Base-by-base conservation (phyloP, 169 alveolate genomes). In the Cyclospora cayetanensis region DNA sequence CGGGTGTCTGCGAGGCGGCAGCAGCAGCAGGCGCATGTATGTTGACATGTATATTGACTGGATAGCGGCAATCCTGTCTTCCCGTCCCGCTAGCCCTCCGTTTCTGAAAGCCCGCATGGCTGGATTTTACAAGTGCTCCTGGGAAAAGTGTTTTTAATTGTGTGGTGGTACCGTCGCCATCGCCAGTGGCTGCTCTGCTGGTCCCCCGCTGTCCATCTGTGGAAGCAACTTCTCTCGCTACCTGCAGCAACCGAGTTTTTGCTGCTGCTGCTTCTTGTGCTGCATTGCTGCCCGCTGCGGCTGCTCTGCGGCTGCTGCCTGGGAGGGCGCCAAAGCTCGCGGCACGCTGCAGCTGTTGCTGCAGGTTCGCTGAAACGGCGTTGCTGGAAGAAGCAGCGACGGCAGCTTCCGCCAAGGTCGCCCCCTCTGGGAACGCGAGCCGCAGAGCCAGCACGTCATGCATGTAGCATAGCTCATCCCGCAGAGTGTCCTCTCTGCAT, bases 371-470 rank as follows among this genome's bases (percentile, higher is more conserved):
- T 15, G 25, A 15, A 22, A 46, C 60, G 60, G 25, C 20, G 60
- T 22, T 46, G 60, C 60, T 15, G 20, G 60, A 46, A 22, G 60
- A 46, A 46, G 25, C 11, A 46, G 20, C 60, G 11, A 22, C 60
- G 11, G 60, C 60, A 15, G 60, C 60, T 46, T 12, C 60, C 20
- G 11, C 60, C 20, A 22, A 12, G 60, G 60, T 12, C 25, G 60
- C 60, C 60, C 60, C 60, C 25, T 46, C 60, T 12, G 60, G 60
- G 60, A 79, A 25, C 3, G 89, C 89, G 50, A 79, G n/a, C n/a
- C 89, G 89, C 52, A 79, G 89, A n/a, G 89, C 89, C 50, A 79
- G 72, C 50, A 79, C 89, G 52, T 79, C 89, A 29, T 79, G 89
- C 89, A 79, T 79, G 89, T 79, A 79, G 37, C 50, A 25, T 52